phyloP scores from a whole-genome alignment of 352 stramenopile genomes.

The Phytophthora chlamydospora region DNA sequence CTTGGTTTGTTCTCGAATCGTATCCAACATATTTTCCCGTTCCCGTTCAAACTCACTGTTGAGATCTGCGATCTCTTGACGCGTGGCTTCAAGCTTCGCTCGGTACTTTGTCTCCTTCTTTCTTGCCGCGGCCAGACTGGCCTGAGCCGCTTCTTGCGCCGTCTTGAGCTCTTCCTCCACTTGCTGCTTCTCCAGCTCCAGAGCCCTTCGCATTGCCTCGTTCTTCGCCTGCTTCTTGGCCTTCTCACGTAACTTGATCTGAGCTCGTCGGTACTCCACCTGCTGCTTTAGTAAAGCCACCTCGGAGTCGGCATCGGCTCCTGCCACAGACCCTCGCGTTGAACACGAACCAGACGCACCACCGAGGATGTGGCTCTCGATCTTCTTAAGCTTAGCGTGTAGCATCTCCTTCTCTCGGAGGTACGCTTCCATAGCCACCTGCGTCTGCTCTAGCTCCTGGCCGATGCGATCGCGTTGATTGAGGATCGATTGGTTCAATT shows the following conservation, averaged over 20 bases:
- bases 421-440: conserved; percentile 72
- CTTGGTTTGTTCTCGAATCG: conserved; percentile 89
- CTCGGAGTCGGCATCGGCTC: conserved; percentile 57
- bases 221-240: conserved; percentile 71
- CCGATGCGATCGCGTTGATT: conserved; percentile 76
- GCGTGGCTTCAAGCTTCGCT: conserved; percentile 72
- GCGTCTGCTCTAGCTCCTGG: conserved; percentile 73
- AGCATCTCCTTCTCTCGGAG: conserved; percentile 68
- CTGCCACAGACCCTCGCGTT: conserved; percentile 9
- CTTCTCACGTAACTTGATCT: conserved; percentile 84
- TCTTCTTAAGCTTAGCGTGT: conserved; percentile 75
- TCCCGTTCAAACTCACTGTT: conserved; percentile 88
- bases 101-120: conserved; percentile 77
- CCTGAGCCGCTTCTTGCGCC: conserved; percentile 69
- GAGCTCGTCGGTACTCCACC: conserved; percentile 76
- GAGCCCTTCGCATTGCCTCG: conserved; percentile 55
- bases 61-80: conserved; percentile 86
- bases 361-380: conserved; percentile 81
- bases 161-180: conserved; percentile 79
- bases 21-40: conserved; percentile 85
- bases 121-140: conserved; percentile 52
- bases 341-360: conserved; percentile 37
- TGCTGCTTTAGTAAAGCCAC: conserved; percentile 80
- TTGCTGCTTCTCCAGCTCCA: conserved; percentile 76
- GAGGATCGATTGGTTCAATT: conserved; percentile 69